Evolutionary conservation across 83 land plant genomes (phyloP).

Genomic region (Picea abies): DNA sequence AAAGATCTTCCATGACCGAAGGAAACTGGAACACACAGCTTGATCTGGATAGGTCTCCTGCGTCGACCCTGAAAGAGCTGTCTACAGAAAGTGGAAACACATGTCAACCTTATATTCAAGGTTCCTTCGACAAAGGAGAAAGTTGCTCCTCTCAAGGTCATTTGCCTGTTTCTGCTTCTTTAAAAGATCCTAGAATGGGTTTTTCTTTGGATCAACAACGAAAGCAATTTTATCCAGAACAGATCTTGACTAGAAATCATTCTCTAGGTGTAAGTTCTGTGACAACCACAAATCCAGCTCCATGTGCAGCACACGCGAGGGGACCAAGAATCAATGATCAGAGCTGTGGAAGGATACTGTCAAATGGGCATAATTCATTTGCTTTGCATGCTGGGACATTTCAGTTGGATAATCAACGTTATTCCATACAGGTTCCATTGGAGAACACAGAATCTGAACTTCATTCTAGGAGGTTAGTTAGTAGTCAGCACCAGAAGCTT

Average conservation of each 20-base stretch:
- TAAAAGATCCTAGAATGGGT: not conserved
- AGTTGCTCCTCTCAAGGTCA: conserved; percentile 10
- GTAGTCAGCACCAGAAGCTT: conserved; percentile 12
- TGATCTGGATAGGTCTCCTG: not conserved
- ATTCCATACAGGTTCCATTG: conserved; percentile 5
- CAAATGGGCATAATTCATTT: conserved; percentile 20
- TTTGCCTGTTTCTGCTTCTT: conserved; percentile 4
- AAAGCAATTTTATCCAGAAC: conserved; percentile 37
- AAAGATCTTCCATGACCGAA: conserved; percentile 16
- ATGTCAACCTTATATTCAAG: conserved; percentile 18
- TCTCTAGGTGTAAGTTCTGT: conserved; percentile 27
- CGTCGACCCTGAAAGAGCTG: not conserved
- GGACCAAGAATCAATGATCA: conserved; percentile 16
- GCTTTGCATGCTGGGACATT: conserved; percentile 7
- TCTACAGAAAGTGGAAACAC: not conserved
- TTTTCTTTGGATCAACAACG: conserved; percentile 16
- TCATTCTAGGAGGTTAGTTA: not conserved
- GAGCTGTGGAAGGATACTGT: conserved; percentile 3
- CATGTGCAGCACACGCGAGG: not conserved
- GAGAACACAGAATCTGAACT: conserved; percentile 12
- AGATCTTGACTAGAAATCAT: conserved; percentile 28
- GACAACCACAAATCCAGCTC: conserved; percentile 17
- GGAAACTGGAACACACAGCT: not conserved
- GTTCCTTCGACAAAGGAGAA: conserved; percentile 12
- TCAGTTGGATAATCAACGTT: conserved; percentile 9